Conservation (phyloP, 2,329 filamentous ascomycete species). For the Paraphaeosphaeria minitans region DNA sequence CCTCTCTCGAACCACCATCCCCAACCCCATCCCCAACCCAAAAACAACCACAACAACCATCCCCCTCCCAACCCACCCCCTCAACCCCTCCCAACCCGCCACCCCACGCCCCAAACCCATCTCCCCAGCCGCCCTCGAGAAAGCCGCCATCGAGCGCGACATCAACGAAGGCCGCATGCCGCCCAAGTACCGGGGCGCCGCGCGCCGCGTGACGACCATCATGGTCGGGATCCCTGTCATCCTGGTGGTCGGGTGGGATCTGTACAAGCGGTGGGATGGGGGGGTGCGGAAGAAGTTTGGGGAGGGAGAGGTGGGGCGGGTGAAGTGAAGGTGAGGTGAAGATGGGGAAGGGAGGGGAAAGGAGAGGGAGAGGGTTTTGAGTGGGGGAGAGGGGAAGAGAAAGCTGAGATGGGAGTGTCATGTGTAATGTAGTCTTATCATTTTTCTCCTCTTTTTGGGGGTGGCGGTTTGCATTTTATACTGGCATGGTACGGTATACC, state of each 20-base stretch:
- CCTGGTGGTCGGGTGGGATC: conserved; percentile 39
- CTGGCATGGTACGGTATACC: background rate
- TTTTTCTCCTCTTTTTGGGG: too few species aligned
- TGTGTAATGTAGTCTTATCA: too few species aligned
- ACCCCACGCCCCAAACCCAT: conserved; percentile 10
- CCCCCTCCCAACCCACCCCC: conserved; percentile 28
- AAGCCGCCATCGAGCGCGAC: conserved; percentile 13
- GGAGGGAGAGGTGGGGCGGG: background rate
- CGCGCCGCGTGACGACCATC: conserved; percentile 37
- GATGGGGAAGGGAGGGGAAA: too few species aligned
- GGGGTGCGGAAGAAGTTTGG: conserved; percentile 20
- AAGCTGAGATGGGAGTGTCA: too few species aligned
- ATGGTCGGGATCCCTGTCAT: conserved; percentile 44
- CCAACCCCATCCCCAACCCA: conserved; percentile 6
- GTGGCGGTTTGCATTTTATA: too few species aligned
- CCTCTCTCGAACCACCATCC: background rate
- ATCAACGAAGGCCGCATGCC: conserved; percentile 29
- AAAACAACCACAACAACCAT: conserved; percentile 25
- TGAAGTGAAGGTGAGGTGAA: too few species aligned
- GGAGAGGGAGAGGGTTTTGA: too few species aligned
- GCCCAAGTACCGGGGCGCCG: conserved; percentile 40
- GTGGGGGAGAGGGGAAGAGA: too few species aligned
- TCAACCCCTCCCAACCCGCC: conserved; percentile 13
- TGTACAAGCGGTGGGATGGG: conserved; percentile 32
- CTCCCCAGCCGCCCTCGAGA: conserved; percentile 1